phyloP scores from a whole-genome alignment of 768 basidiomycete species.

The Pulveroboletus sp. region DNA sequence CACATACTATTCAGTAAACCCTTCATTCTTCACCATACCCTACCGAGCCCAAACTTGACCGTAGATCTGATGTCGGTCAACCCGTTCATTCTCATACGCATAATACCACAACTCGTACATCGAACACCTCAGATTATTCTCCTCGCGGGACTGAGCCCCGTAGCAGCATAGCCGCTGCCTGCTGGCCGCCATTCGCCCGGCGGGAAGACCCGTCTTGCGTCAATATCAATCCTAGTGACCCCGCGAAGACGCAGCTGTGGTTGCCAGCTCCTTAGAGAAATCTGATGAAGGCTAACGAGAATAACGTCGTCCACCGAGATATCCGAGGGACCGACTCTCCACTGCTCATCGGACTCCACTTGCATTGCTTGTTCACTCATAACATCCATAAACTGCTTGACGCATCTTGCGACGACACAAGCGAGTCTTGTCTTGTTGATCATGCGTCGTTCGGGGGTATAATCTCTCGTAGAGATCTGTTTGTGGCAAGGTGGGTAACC shows the following conservation, averaged over 20 bases:
- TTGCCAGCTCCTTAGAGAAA: slow-evolving; percentile 76
- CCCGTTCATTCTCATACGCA: no score
- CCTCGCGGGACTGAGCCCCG: no score
- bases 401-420: slow-evolving; percentile 65
- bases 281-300: slow-evolving; percentile 72
- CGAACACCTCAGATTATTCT: no score
- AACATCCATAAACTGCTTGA: slow-evolving; percentile 24
- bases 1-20: no score
- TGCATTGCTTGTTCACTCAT: slow-evolving; percentile 6
- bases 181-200: no score
- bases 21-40: no score
- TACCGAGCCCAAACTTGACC: no score
- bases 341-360: slow-evolving; percentile 1
- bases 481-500: slow-evolving; percentile 66
- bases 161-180: no score
- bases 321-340: slow-evolving; percentile 12
- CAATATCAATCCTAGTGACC: no score
- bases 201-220: no score
- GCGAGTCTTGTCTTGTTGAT: slow-evolving; percentile 67
- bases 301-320: slow-evolving; percentile 25
- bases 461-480: slow-evolving; percentile 69
- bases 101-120: no score
- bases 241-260: slow-evolving; percentile 54
- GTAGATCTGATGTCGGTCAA: no score
- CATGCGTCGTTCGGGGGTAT: slow-evolving; percentile 60